phyloP scores from a whole-genome alignment of 805 yeast genomes.

The Kuraishia capsulata region DNA sequence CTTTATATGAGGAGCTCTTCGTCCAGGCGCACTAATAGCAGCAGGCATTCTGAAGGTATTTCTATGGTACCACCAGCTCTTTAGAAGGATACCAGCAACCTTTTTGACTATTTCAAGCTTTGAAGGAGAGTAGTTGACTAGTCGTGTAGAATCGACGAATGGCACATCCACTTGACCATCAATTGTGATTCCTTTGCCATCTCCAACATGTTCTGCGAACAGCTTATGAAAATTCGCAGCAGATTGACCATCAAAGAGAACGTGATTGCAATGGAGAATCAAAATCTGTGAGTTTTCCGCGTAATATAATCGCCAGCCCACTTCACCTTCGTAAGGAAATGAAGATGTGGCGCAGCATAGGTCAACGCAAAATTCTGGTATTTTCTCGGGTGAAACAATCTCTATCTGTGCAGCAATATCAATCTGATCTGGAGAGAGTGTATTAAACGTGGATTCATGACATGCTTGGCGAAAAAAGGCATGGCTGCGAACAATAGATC shows the following conservation, averaged over 20 bases:
- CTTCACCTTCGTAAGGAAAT: no score
- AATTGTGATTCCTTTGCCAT: no score
- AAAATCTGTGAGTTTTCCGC: neutral
- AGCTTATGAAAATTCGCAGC: conserved; percentile 2
- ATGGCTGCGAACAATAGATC: neutral
- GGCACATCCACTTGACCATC: conserved; percentile 1
- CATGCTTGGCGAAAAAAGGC: neutral
- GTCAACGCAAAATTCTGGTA: neutral
- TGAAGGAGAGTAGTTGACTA: neutral
- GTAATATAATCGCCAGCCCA: neutral
- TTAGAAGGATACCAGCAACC: neutral
- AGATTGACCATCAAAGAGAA: conserved; percentile 2
- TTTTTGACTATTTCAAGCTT: neutral
- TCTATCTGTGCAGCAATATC: neutral
- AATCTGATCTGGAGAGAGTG: neutral
- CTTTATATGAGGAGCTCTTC: neutral
- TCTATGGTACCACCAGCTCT: neutral
- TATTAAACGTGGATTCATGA: neutral
- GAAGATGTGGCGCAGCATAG: no score
- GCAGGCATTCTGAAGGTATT: neutral
- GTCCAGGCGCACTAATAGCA: neutral
- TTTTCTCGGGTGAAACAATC: neutral
- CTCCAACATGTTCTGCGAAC: no score
- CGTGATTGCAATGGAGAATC: conserved; percentile 2
- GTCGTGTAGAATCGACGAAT: no score